phyloP scores from a whole-genome alignment of 1,139 yeast genomes.

The Suhomyces coccinellae region DNA sequence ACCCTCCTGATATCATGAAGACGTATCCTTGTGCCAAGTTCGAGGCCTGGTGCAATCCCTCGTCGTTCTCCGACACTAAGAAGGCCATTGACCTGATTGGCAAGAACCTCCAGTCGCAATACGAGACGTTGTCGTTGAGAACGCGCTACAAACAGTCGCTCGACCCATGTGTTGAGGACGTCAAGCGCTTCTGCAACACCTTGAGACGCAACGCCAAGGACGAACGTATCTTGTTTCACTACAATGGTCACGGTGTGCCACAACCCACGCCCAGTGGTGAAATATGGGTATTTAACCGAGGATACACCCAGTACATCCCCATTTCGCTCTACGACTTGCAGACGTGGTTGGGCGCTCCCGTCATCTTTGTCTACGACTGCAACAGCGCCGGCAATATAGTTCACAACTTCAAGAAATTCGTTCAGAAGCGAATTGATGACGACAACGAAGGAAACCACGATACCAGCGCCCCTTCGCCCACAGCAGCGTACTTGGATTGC shows the following conservation, averaged over 20 bases:
- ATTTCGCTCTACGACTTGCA: constrained; percentile 90
- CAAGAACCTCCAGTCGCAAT: constrained; percentile 80
- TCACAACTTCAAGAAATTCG: constrained; percentile 84
- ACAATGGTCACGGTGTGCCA: constrained; percentile 99
- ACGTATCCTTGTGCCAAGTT: constrained; percentile 92
- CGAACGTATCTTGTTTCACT: constrained; percentile 85
- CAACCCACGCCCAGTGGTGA: constrained; percentile 98
- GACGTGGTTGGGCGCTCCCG: constrained; percentile 98
- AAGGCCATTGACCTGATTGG: constrained; percentile 93
- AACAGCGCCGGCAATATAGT: constrained; percentile 94
- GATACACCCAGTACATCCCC: constrained; percentile 96
- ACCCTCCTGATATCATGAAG: constrained; percentile 94
- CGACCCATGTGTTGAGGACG: constrained; percentile 96
- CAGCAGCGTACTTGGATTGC: constrained; percentile 77
- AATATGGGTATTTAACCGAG: constrained; percentile 96
- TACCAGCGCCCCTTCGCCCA: constrained; percentile 60
- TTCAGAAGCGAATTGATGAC: constrained; percentile 86
- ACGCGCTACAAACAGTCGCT: constrained; percentile 88
- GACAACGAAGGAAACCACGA: constrained; percentile 77
- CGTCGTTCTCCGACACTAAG: constrained; percentile 79
- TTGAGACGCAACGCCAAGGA: constrained; percentile 89
- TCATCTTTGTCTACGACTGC: constrained; percentile 92
- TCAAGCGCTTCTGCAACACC: constrained; percentile 87
- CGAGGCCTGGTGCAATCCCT: constrained; percentile 94
- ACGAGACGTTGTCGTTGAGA: constrained; percentile 82